These are phyloP conservation scores for Parvularia atlantis DNA, from an alignment of 78 protist species.

Conservation along the genomic window DNA sequence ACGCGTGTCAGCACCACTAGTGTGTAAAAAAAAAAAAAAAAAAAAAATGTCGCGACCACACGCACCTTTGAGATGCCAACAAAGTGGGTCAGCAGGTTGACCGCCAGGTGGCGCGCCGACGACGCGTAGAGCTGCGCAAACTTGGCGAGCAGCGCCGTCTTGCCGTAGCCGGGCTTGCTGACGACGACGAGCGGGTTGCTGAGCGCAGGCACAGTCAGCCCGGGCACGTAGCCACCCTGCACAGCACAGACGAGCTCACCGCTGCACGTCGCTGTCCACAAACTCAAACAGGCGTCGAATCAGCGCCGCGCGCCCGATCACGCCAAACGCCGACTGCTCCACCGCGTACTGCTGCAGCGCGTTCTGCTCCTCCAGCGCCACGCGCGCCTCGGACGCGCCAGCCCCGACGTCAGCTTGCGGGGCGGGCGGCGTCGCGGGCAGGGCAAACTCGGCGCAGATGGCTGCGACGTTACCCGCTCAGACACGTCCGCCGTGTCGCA, in stretches of 20 bases:
- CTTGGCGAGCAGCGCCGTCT: constrained; percentile 30
- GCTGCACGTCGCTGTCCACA: constrained; percentile 41
- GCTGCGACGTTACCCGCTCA: no score
- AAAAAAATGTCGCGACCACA: neutral
- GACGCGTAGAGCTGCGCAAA: neutral
- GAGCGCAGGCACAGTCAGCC: no score
- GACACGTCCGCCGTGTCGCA: no score
- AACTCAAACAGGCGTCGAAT: neutral
- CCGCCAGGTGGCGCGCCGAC: neutral
- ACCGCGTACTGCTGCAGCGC: constrained; percentile 21
- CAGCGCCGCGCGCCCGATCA: constrained; percentile 11
- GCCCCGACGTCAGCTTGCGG: no score
- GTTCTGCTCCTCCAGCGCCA: constrained; percentile 9
- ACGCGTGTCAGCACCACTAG: neutral
- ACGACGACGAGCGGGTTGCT: constrained; percentile 16
- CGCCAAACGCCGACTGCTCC: no score
- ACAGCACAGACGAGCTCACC: constrained; percentile 20
- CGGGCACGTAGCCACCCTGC: constrained; percentile 18
- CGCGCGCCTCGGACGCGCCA: neutral
- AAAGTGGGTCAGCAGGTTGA: neutral
- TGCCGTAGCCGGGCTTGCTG: constrained; percentile 57
- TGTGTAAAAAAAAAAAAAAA: no score
- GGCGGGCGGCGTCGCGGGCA: neutral
- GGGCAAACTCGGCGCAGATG: constrained; percentile 16
- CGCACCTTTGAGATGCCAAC: constrained; percentile 1